These are phyloP conservation scores for Whalleya microplaca DNA, from an alignment of 2,329 filamentous ascomycete genomes.

Conservation along the genomic window DNA sequence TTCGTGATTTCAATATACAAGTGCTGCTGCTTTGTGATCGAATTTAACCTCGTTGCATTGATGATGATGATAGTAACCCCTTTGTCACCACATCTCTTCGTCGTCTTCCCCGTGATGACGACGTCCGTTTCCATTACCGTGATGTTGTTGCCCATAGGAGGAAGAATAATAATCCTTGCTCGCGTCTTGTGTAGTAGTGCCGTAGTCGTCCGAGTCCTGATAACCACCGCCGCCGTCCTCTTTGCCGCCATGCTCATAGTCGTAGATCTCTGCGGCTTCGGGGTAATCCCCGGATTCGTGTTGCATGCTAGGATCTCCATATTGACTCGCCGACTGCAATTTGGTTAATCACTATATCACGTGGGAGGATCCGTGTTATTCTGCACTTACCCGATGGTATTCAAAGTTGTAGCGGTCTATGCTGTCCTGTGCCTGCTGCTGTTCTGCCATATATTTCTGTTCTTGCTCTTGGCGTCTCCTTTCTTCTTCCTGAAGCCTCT, in stretches of 20 bases:
- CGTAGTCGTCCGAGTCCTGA: conserved; percentile 39
- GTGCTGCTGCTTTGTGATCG: conserved; percentile 1
- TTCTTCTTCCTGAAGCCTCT: conserved; percentile 56
- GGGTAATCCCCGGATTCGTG: conserved; percentile 52
- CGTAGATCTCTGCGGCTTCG: conserved; percentile 57
- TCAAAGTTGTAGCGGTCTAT: conserved; percentile 58
- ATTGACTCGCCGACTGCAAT: conserved; percentile 48
- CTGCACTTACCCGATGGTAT: conserved; percentile 56
- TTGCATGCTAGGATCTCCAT: conserved; percentile 48
- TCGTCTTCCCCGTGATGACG: conserved; percentile 36
- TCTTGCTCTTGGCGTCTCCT: conserved; percentile 54
- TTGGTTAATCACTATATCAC: conserved; percentile 9
- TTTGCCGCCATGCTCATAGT: conserved; percentile 54
- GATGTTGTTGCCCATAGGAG: conserved; percentile 28
- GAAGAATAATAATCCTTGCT: conserved; percentile 36
- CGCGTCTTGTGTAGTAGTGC: conserved; percentile 24
- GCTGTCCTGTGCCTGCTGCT: conserved; percentile 47
- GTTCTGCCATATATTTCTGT: conserved; percentile 49
- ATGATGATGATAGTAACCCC: too few relatives aligned
- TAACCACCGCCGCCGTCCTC: conserved; percentile 45
- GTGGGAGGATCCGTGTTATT: not conserved
- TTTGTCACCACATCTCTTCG: conserved; percentile 50
- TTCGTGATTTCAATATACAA: conserved; percentile 4
- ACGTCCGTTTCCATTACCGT: conserved; percentile 32
- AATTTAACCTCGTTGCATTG: conserved; percentile 1